phyloP scores from a whole-genome alignment of 2,329 filamentous ascomycete genomes.

The Ceratocystis eucalypticola region DNA sequence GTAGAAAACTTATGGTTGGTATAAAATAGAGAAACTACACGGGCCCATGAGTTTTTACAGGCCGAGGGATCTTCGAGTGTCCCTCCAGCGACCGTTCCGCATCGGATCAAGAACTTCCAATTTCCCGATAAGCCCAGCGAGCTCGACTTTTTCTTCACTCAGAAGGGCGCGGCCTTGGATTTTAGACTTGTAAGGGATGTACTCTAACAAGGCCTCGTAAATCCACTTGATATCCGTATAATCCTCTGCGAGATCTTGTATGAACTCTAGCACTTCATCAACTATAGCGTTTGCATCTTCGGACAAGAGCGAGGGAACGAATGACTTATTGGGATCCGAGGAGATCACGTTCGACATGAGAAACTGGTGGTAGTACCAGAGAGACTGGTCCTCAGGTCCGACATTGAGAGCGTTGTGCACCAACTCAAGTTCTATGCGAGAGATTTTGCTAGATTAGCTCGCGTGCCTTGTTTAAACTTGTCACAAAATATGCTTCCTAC shows the following conservation, averaged over 20 bases:
- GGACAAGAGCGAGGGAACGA: slow-evolving; percentile 49
- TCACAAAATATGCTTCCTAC: slow-evolving; percentile 29
- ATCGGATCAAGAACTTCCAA: slow-evolving; percentile 60
- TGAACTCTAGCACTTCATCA: slow-evolving; percentile 55
- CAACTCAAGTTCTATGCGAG: slow-evolving; percentile 50
- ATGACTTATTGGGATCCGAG: slow-evolving; percentile 37
- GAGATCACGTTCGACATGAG: slow-evolving; percentile 56
- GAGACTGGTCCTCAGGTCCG: slow-evolving; percentile 83
- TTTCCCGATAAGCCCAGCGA: slow-evolving; percentile 47
- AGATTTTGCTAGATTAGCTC: slow-evolving; percentile 1
- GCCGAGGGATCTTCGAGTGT: slow-evolving; percentile 41
- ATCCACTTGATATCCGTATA: slow-evolving; percentile 62
- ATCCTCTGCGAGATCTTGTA: slow-evolving; percentile 50
- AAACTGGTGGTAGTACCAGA: slow-evolving; percentile 95
- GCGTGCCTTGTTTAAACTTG: too few relatives aligned
- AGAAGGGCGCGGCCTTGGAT: slow-evolving; percentile 34
- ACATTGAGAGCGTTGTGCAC: slow-evolving; percentile 71
- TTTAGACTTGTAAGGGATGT: slow-evolving; percentile 46
- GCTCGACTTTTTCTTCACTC: slow-evolving; percentile 31
- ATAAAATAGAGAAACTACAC: not conserved
- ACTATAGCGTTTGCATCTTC: slow-evolving; percentile 54
- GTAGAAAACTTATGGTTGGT: not conserved
- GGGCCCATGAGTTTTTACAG: slow-evolving; percentile 11
- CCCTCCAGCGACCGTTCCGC: slow-evolving; percentile 60
- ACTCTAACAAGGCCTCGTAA: slow-evolving; percentile 72